Conservation (phyloP, 2,329 filamentous ascomycete species). For the Polytolypa hystricis region DNA sequence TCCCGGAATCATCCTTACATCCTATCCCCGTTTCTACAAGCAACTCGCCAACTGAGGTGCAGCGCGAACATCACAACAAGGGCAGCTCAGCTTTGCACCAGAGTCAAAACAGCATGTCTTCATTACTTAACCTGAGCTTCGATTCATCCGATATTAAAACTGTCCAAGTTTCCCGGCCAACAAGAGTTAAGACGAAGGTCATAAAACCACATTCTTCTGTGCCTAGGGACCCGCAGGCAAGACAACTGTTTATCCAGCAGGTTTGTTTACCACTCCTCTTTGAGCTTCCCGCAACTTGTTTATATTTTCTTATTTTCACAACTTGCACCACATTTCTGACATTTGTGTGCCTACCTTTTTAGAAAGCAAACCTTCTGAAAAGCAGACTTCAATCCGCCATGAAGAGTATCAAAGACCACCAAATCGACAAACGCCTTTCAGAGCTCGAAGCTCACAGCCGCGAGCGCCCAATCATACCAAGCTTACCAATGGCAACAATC, state of each 20-base stretch:
- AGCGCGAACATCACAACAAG: no score
- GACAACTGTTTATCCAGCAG: slow-evolving; percentile 31
- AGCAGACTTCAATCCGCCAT: slow-evolving; percentile 30
- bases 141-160: slow-evolving; percentile 11
- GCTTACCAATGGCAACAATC: no score
- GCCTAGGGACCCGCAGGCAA: slow-evolving; percentile 25
- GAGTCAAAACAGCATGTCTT: slow-evolving; percentile 9
- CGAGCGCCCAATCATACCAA: slow-evolving; percentile 16
- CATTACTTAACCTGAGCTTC: slow-evolving; percentile 12
- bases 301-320: background rate
- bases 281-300: no score
- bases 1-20: no score
- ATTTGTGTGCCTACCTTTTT: slow-evolving; percentile 13
- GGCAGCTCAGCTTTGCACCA: slow-evolving; percentile 7
- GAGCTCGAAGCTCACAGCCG: slow-evolving; percentile 31
- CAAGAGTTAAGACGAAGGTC: slow-evolving; percentile 10
- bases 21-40: no score
- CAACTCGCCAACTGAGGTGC: no score
- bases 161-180: slow-evolving; percentile 12
- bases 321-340: no score
- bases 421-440: slow-evolving; percentile 30
- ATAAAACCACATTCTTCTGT: slow-evolving; percentile 14
- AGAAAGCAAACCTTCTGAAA: slow-evolving; percentile 32
- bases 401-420: slow-evolving; percentile 26
- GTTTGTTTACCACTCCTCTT: slow-evolving; percentile 16